phyloP scores from a whole-genome alignment of 805 yeast genomes.

The Candida ipomoeae region DNA sequence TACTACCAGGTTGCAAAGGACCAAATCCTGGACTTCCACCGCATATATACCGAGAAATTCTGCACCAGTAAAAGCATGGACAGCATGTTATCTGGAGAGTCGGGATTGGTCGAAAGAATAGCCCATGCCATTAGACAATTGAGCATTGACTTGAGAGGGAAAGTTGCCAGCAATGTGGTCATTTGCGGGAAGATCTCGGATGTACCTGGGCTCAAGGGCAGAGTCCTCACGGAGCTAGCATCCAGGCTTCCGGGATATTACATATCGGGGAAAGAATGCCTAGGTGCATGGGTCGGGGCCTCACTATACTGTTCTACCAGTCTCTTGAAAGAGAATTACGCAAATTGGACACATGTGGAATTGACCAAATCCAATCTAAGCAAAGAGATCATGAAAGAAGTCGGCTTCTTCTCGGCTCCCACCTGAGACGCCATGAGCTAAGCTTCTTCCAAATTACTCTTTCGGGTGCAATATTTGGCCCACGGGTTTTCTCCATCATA shows the following conservation, averaged over 20 bases:
- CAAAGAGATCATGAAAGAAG: background rate
- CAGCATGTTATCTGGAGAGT: background rate
- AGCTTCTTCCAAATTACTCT: background rate
- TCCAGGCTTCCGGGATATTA: constrained; percentile 1
- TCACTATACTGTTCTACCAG: constrained; percentile 18
- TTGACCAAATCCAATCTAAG: constrained; percentile 6
- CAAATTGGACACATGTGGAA: constrained; percentile 15
- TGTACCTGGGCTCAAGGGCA: constrained; percentile 8
- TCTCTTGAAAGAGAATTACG: constrained; percentile 8
- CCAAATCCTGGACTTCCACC: background rate
- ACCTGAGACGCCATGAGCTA: background rate
- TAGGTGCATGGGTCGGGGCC: constrained; percentile 19
- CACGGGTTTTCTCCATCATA: constrained; percentile 16
- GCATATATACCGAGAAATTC: background rate
- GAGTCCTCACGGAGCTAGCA: constrained; percentile 7
- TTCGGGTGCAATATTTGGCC: constrained; percentile 13
- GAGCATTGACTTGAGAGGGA: constrained; percentile 10
- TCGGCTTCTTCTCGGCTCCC: background rate
- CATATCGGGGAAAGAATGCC: constrained; percentile 9
- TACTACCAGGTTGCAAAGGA: constrained; percentile 4
- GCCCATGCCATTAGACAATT: constrained; percentile 4
- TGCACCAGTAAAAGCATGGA: background rate
- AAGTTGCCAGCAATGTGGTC: constrained; percentile 10
- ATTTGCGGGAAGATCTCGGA: constrained; percentile 9
- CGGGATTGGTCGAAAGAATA: constrained; percentile 1